Conservation (phyloP, 768 basidiomycete genomes). For the Omphalotus guepiniiformis region DNA sequence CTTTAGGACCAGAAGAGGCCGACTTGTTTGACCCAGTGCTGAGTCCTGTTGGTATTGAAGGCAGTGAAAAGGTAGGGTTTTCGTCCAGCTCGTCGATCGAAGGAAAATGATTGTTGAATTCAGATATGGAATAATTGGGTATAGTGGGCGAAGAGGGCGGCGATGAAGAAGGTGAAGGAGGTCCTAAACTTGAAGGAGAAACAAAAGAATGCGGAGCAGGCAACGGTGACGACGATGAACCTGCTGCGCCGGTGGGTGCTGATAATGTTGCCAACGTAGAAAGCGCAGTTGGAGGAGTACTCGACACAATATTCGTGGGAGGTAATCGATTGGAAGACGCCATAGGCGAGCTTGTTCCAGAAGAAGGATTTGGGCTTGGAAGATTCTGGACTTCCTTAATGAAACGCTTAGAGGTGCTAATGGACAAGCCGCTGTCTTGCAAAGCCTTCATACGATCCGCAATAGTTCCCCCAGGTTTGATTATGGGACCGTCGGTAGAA, state of each 20-base stretch:
- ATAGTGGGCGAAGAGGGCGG: conserved; percentile 54
- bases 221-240: not conserved
- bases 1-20: not conserved
- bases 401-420: conserved; percentile 43
- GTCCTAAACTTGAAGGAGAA: conserved; percentile 65
- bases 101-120: conserved; percentile 67
- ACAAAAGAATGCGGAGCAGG: conserved; percentile 55
- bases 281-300: no score
- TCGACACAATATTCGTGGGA: no score
- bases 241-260: not conserved
- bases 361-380: conserved; percentile 26
- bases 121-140: conserved; percentile 42
- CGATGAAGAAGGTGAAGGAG: conserved; percentile 72
- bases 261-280: not conserved
- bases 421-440: conserved; percentile 64
- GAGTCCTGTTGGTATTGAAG: conserved; percentile 43
- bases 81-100: conserved; percentile 75
- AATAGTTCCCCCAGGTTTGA: conserved; percentile 60
- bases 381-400: conserved; percentile 10
- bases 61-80: conserved; percentile 41
- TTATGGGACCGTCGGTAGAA: conserved; percentile 33
- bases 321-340: not conserved
- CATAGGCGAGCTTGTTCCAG: conserved; percentile 13
- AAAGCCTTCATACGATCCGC: conserved; percentile 78
- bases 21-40: conserved; percentile 24